These are phyloP conservation scores for Capsicum baccatum DNA, from an alignment of 257 asterid genomes.

Conservation along the genomic window DNA sequence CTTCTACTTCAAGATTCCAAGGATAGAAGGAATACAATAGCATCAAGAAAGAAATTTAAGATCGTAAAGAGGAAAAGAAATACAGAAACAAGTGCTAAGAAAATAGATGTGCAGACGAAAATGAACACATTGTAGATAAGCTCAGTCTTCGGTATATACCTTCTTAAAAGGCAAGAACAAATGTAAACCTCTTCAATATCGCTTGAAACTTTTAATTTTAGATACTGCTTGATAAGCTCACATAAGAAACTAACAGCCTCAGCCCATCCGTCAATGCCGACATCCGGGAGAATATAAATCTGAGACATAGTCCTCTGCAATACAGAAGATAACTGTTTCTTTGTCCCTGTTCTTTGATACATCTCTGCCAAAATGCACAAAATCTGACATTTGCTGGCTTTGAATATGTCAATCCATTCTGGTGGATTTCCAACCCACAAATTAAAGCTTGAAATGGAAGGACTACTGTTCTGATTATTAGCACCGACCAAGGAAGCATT, in stretches of 20 bases:
- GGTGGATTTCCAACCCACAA: conserved; percentile 90
- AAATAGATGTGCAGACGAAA: not conserved
- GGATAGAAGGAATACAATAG: conserved; percentile 12
- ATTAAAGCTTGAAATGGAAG: conserved; percentile 42
- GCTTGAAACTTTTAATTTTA: conserved; percentile 59
- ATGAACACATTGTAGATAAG: conserved; percentile 16
- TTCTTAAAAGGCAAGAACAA: conserved; percentile 67
- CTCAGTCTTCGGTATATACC: conserved; percentile 43
- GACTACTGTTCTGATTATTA: conserved; percentile 42
- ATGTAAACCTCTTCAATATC: conserved; percentile 90
- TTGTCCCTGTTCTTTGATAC: conserved; percentile 47
- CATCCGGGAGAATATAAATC: conserved; percentile 36
- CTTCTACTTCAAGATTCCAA: not conserved
- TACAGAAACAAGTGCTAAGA: not conserved
- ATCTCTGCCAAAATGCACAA: conserved; percentile 56
- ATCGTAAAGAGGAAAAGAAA: not conserved
- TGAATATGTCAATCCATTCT: conserved; percentile 76
- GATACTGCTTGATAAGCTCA: conserved; percentile 81
- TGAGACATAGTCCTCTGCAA: conserved; percentile 61
- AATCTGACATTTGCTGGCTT: conserved; percentile 49
- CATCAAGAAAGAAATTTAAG: conserved; percentile 2
- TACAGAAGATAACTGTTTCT: conserved; percentile 59
- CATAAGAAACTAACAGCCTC: conserved; percentile 54
- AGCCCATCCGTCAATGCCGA: conserved; percentile 41
- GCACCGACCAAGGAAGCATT: conserved; percentile 46